A percentile compares a stretch with the other conserved stretches of the same genome.
Conservation (phyloP, 1,284 basidiomycete genomes). For the Cronartium ribicola region DNA sequence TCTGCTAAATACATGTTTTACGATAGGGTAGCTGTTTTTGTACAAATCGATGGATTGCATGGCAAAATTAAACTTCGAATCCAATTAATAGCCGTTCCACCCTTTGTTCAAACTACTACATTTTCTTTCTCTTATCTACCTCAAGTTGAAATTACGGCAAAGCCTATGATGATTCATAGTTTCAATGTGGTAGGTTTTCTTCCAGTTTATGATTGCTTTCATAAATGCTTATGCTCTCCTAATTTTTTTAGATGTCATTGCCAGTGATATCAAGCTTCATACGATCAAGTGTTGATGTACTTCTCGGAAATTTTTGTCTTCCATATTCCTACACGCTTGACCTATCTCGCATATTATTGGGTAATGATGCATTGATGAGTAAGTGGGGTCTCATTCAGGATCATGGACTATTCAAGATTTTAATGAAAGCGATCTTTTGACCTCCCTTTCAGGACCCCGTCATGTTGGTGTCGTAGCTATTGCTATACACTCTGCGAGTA, state of each 20-base stretch:
- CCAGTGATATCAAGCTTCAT: background rate
- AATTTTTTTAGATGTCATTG: background rate
- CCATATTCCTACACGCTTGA: background rate
- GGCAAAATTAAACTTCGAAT: background rate
- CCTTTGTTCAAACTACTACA: constrained; percentile 1
- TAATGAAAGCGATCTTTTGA: background rate
- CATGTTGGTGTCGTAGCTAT: constrained; percentile 1
- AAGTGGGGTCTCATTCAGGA: background rate
- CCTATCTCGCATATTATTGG: background rate
- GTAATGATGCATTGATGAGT: constrained; percentile 6
- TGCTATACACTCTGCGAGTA: constrained; percentile 8
- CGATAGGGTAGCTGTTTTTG: background rate
- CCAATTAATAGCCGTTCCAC: background rate
- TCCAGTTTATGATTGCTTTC: background rate
- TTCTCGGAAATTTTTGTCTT: background rate
- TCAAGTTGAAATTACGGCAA: background rate
- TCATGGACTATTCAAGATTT: background rate
- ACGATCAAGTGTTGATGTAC: constrained; percentile 3
- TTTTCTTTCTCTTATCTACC: constrained; percentile 6
- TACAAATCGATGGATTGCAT: constrained; percentile 1
- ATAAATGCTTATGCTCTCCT: too few species aligned
- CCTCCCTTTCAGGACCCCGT: background rate
- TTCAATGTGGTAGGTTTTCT: background rate
- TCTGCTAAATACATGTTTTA: background rate
- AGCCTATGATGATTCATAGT: background rate